These are phyloP conservation scores for Chrysosporium queenslandicum DNA, from an alignment of 2,329 filamentous ascomycete species.

Conservation along the genomic window DNA sequence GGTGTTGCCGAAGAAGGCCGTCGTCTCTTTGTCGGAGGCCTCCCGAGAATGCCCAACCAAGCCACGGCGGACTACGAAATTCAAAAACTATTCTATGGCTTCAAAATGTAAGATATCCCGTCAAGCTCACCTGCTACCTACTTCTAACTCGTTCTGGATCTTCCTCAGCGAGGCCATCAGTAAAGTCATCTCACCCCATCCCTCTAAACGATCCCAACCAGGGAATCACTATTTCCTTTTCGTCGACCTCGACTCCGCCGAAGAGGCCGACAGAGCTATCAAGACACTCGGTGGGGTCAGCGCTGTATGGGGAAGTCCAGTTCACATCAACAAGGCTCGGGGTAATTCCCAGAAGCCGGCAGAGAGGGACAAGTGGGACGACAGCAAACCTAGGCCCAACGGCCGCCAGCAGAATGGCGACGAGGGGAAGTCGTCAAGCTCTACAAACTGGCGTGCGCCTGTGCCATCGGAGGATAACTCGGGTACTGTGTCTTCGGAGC, in stretches of 20 bases:
- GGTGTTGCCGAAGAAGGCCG: conserved; percentile 31
- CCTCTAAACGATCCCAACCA: conserved; percentile 42
- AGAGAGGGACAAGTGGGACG: conserved; percentile 22
- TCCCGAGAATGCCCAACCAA: conserved; percentile 37
- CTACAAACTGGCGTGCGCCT: not conserved
- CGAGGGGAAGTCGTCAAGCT: not conserved
- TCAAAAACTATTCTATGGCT: conserved; percentile 37
- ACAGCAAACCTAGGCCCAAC: not conserved
- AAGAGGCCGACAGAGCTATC: conserved; percentile 47
- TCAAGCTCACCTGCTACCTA: not conserved
- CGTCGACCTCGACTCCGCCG: conserved; percentile 49
- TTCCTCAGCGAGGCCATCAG: conserved; percentile 35
- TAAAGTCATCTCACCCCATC: conserved; percentile 50
- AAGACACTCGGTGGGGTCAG: conserved; percentile 34
- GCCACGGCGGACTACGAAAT: conserved; percentile 36
- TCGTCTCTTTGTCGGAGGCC: conserved; percentile 41
- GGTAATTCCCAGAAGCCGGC: conserved; percentile 29
- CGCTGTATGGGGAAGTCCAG: conserved; percentile 32
- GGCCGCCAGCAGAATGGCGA: not conserved
- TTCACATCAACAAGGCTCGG: conserved; percentile 34
- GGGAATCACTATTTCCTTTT: conserved; percentile 56
- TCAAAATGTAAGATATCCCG: conserved; percentile 30
- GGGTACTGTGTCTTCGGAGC: not conserved
- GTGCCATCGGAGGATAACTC: not conserved
- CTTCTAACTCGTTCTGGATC: not conserved